Conservation (phyloP, 2,329 filamentous ascomycete genomes). For the Fusarium verticillioides region DNA sequence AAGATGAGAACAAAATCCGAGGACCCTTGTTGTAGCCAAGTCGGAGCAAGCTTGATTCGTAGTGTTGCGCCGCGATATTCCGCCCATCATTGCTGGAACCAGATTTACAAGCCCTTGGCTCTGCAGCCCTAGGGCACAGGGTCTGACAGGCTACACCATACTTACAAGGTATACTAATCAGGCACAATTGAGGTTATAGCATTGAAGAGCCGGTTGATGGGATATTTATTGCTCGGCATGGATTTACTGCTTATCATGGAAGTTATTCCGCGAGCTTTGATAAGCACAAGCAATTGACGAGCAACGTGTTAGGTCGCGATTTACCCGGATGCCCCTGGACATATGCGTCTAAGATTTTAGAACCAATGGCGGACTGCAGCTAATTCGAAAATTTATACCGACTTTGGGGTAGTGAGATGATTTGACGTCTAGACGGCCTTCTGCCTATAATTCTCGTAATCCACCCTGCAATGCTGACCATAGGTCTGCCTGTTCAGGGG, state of each 20-base stretch:
- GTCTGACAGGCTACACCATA: neutral
- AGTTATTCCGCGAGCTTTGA: accelerated
- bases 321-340: neutral
- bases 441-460: neutral
- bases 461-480: neutral
- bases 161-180: too few relatives aligned
- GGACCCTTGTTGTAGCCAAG: neutral
- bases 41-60: neutral
- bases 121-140: neutral
- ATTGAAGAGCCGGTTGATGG: neutral
- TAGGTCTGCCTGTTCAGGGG: accelerated
- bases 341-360: neutral
- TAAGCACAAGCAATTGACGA: accelerated
- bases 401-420: too few relatives aligned
- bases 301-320: neutral
- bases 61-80: neutral
- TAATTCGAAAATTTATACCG: too few relatives aligned
- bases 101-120: neutral
- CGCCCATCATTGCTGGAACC: neutral
- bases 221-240: neutral
- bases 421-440: neutral
- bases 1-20: neutral
- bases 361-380: accelerated
- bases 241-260: neutral
- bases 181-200: neutral